Evolutionary conservation across 1,284 basidiomycete genomes (phyloP), one percentile per base, ranked within the genome.

Genomic region (Irpex sp.): DNA sequence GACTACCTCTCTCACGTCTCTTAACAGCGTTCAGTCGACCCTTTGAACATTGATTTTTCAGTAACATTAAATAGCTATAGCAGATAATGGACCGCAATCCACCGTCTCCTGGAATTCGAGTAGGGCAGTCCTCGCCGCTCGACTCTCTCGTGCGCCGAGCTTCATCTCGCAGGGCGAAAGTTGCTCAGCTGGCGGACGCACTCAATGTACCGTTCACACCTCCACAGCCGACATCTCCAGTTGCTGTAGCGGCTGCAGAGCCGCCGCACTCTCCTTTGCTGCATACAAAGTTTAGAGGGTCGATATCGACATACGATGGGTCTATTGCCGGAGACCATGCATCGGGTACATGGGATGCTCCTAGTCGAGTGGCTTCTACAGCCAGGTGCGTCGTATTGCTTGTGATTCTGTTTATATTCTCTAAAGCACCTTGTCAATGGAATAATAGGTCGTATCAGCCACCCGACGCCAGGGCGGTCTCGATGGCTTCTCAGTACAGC

Each of bases 271-370:
- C 84, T 1, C 88, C 88, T 15, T 74, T 90, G 57, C 72, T 90
- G 36, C 88, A 90, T 68, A 82, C 86, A 31, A 78, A 75, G 64
- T 90, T 90, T 74, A 80, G 86, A 19, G 75, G 76, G 64, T 88
- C 87, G 31, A 78, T 78, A 4, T 78, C 81, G 19, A 86, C 84
- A 13, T 55, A 55, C 53, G 26, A 55, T 17, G 53, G 53, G 33
- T 55, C 53, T 13, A 55, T 35, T 11, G 53, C 53, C 6, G 53
- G 33, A 11, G 33, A 35, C 33, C 35, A 26, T 26, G 21, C n/a
- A 36, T 55, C 53, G 9, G 33, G 53, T 26, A 31, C 33, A 9
- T 55, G 53, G 53, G 53, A 55, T 2, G 13, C 53, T 3, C 53
- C 53, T 13, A 35, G 53, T 33, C 7, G 53, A 55, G 2, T 5